A percentile compares a stretch with the other conserved stretches of the same genome.
phyloP scores from a whole-genome alignment of 2,329 filamentous ascomycete species.

The Leptographium procerum region DNA sequence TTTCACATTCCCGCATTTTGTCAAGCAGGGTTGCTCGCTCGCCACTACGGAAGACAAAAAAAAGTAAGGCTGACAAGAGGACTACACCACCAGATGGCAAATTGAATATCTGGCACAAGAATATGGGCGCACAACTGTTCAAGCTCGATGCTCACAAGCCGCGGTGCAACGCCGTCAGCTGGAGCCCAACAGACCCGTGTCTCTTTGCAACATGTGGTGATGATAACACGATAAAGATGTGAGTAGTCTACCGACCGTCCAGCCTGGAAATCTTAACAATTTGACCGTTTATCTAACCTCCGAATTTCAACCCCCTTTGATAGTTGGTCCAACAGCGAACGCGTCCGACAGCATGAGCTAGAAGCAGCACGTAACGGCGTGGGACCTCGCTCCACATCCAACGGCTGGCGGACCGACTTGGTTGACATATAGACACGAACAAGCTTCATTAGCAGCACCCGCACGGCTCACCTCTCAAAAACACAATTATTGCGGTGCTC shows the following conservation, averaged over 20 bases:
- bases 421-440: neutral
- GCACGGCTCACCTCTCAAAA: neutral
- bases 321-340: constrained; percentile 27
- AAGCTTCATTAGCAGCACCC: neutral
- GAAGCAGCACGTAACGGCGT: constrained; percentile 7
- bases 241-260: constrained; percentile 27
- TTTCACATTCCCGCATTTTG: too few species aligned
- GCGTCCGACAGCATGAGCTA: constrained; percentile 13
- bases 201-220: constrained; percentile 90
- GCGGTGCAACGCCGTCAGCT: constrained; percentile 77
- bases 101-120: constrained; percentile 86
- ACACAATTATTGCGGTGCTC: too few species aligned
- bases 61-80: constrained; percentile 5
- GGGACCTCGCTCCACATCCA: constrained; percentile 8
- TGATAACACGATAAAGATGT: constrained; percentile 78
- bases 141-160: constrained; percentile 62
- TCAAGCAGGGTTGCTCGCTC: neutral
- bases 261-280: too few species aligned
- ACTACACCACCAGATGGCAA: constrained; percentile 36
- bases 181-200: constrained; percentile 73
- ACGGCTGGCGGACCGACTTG: constrained; percentile 12
- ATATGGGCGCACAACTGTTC: constrained; percentile 64
- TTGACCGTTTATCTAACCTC: too few species aligned
- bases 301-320: too few species aligned
- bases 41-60: neutral